Base-by-base conservation (phyloP, 441 rosid genomes). In the Eutrema salsugineum region DNA sequence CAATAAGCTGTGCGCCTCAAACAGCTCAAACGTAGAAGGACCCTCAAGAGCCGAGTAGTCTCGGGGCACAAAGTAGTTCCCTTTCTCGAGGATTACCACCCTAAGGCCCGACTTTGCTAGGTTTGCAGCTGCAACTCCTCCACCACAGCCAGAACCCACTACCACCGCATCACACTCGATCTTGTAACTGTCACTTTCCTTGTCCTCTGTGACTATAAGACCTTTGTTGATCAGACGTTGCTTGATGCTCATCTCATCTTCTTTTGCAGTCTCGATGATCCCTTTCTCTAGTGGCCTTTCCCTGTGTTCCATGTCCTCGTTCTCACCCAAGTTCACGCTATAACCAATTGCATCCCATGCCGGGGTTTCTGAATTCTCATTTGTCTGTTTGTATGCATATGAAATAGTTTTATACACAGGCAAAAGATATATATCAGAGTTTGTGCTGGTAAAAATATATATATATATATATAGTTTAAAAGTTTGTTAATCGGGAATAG, bases 81-180 rank as follows among this genome's bases (percentile, higher is more conserved):
- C 97, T 82, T 93, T 93, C 83, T 93, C 98, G 7, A 93, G 78
- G 50, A 93, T 88, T 8, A 92, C 55, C n/a, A 90, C 95, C 39
- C 76, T 93, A 30, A 72, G 84, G 47, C 98, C 98, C 2, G 90
- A 81, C 44, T 74, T 80, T 60, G 97, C 98, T 38, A 93, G 97
- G 61, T 81, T 80, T 7, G 90, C 83, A 5, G 97, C 98, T 17
- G 98, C 95, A 55, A 90, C 93, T 8, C 91, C 98, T 51, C 97
- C 95, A 4, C 98, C 97, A 8, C 97, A 87, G 40, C 97, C 91
- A 2, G 97, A 88, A 22, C 97, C 98, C 9, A 90, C 68, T 10
- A 93, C 73, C 33, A 87, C 88, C 1, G 81, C 91, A 62, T 93
- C 97, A 38, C 98, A 93, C 64, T 84, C 77, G 71, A 93, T 85